phyloP scores from a whole-genome alignment of 2,329 filamentous ascomycete genomes.

The Aspergillus uvarum region DNA sequence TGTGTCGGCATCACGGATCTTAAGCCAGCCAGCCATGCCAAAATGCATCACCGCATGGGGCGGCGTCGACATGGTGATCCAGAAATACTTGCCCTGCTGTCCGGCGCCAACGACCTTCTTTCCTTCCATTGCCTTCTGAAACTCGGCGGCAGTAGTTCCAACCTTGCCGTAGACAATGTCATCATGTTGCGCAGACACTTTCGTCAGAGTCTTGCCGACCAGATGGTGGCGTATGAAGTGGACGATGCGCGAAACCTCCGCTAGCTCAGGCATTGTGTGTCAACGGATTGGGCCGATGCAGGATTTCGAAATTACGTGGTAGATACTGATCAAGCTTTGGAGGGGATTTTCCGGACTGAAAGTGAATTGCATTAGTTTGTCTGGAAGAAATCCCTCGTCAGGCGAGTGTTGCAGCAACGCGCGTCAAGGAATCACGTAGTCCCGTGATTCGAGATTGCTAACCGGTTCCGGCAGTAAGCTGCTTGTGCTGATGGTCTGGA shows the following conservation, averaged over 20 bases:
- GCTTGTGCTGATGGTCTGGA: not conserved
- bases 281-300: not conserved
- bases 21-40: constrained; percentile 78
- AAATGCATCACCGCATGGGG: constrained; percentile 90
- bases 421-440: constrained; percentile 27
- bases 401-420: constrained; percentile 8
- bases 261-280: constrained; percentile 48
- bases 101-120: constrained; percentile 71
- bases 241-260: constrained; percentile 76
- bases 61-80: constrained; percentile 72
- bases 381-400: not conserved
- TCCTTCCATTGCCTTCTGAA: constrained; percentile 70
- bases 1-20: constrained; percentile 75
- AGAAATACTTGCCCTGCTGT: constrained; percentile 97
- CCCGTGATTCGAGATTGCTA: constrained; percentile 23
- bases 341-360: no score
- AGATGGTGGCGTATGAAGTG: constrained; percentile 80
- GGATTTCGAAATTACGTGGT: not conserved
- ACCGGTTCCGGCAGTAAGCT: constrained; percentile 9
- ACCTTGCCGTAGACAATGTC: constrained; percentile 86
- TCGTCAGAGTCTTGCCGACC: constrained; percentile 76
- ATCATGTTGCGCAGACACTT: constrained; percentile 73
- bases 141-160: constrained; percentile 72
- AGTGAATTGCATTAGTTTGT: not conserved
- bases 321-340: no score